These are phyloP conservation scores for Gossypium turneri DNA, from an alignment of 345 rosid genomes.

Conservation along the genomic window DNA sequence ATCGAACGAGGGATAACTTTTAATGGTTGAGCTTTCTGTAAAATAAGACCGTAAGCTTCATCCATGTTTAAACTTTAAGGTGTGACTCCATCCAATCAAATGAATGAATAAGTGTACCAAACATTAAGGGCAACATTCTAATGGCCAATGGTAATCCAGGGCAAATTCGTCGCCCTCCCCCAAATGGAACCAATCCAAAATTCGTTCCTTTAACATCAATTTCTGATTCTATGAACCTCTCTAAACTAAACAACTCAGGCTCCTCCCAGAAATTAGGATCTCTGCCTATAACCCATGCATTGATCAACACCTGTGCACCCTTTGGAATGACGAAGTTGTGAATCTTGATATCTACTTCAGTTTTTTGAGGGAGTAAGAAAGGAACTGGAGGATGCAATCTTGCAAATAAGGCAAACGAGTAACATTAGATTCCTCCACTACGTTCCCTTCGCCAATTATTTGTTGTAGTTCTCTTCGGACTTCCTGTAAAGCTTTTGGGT, in stretches of 20 bases:
- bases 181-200: conserved; percentile 7
- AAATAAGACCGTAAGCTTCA: background rate
- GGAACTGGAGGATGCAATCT: background rate
- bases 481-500: background rate
- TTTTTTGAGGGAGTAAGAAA: background rate
- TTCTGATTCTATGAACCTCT: conserved; percentile 9
- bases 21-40: background rate
- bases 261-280: conserved; percentile 6
- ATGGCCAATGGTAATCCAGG: conserved; percentile 38
- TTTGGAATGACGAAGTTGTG: background rate
- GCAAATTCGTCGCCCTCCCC: conserved; percentile 25
- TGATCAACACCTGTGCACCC: conserved; percentile 8
- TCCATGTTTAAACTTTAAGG: conserved; percentile 24
- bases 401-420: background rate
- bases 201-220: conserved; percentile 9
- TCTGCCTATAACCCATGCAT: conserved; percentile 4
- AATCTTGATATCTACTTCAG: background rate
- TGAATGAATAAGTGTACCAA: conserved; percentile 36
- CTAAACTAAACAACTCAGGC: background rate
- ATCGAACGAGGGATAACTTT: background rate
- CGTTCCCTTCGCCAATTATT: background rate
- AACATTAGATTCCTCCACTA: conserved; percentile 1
- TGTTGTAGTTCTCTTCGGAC: background rate
- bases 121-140: conserved; percentile 32
- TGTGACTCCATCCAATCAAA: conserved; percentile 27